Conservation (phyloP, 257 asterid genomes). For the Scutellaria baicalensis region DNA sequence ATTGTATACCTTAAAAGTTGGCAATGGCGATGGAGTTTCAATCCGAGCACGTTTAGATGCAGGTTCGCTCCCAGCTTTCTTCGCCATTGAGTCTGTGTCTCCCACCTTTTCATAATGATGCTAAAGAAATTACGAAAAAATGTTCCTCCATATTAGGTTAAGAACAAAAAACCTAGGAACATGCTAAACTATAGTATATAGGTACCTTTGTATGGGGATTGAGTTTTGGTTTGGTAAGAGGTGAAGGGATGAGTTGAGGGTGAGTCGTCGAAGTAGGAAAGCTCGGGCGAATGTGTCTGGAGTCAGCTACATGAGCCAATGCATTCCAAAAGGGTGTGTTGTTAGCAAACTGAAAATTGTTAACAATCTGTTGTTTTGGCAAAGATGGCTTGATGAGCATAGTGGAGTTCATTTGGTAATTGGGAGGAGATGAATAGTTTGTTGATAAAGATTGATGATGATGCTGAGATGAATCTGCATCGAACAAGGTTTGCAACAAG, state of each 20-base stretch:
- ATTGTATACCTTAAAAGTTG: slow-evolving; percentile 61
- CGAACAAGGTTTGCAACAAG: slow-evolving; percentile 43
- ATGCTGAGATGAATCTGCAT: slow-evolving; percentile 28
- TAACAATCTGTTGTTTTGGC: slow-evolving; percentile 13
- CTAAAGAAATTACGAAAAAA: slow-evolving; percentile 24
- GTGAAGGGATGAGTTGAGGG: slow-evolving; percentile 28
- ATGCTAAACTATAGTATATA: no score
- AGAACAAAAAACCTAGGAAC: neutral
- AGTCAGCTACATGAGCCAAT: slow-evolving; percentile 11
- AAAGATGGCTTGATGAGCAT: slow-evolving; percentile 3
- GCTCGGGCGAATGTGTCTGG: slow-evolving; percentile 11
- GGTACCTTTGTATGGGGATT: slow-evolving; percentile 21
- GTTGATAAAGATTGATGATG: slow-evolving; percentile 14
- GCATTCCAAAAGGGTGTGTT: slow-evolving; percentile 23
- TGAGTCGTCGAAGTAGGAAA: neutral
- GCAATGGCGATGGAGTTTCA: slow-evolving; percentile 70
- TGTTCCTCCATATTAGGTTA: neutral
- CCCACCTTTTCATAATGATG: slow-evolving; percentile 17
- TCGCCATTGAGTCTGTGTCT: neutral
- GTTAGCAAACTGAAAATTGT: slow-evolving; percentile 21
- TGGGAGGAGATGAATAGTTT: slow-evolving; percentile 19
- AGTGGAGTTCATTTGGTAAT: slow-evolving; percentile 17
- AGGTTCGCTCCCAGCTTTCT: slow-evolving; percentile 31
- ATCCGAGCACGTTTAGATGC: slow-evolving; percentile 45
- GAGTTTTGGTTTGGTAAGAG: neutral